A percentile compares a stretch with the other conserved stretches of the same genome.
Evolutionary conservation across 1,284 basidiomycete species (phyloP).

Genomic region (Pyrrhoderma noxium): DNA sequence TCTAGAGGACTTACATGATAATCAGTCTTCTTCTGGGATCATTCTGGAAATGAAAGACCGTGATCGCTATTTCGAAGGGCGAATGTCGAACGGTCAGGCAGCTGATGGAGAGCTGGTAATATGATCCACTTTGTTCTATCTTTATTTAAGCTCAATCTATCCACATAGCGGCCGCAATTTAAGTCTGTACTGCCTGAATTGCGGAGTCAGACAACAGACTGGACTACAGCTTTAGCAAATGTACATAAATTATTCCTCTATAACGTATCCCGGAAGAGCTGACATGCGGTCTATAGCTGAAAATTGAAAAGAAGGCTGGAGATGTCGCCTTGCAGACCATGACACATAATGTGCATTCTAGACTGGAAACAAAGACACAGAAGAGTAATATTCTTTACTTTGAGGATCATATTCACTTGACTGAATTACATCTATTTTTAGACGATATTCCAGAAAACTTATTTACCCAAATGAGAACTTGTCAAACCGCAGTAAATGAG

Average conservation of each 20-base stretch:
- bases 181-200: conserved; percentile 27
- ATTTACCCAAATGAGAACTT: conserved; percentile 76
- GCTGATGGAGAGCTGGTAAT: conserved; percentile 26
- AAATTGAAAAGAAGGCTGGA: conserved; percentile 55
- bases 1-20: conserved; percentile 77
- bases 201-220: conserved; percentile 45
- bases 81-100: conserved; percentile 32
- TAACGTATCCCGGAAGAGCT: not conserved
- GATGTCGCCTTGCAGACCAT: conserved; percentile 65
- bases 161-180: conserved; percentile 9
- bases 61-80: conserved; percentile 68
- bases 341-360: conserved; percentile 67
- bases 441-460: conserved; percentile 76
- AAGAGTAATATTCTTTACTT: conserved; percentile 43
- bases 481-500: conserved; percentile 90
- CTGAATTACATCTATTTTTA: conserved; percentile 26
- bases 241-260: conserved; percentile 30
- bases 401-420: not conserved
- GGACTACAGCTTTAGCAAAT: conserved; percentile 52
- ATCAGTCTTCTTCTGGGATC: conserved; percentile 58
- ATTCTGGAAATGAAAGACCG: conserved; percentile 78
- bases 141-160: not conserved
- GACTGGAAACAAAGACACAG: conserved; percentile 54
- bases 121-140: not conserved
- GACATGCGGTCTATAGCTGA: conserved; percentile 35